Conservation (phyloP, 805 yeast species). For the Nakazawaea peltata region DNA sequence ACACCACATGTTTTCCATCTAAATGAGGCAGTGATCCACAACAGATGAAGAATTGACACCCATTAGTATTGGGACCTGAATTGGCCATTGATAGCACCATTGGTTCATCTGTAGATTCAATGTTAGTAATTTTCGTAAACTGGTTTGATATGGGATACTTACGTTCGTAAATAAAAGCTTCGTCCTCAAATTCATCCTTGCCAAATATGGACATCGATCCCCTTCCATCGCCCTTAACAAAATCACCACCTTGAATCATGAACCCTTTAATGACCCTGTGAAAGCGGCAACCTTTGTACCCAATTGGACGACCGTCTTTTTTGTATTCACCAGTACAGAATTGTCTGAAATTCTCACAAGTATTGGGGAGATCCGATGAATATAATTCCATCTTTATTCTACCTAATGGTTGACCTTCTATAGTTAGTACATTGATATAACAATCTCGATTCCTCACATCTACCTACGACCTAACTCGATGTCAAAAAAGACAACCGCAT, state of each 20-base stretch:
- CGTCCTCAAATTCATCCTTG: constrained; percentile 32
- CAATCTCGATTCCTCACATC: constrained; percentile 12
- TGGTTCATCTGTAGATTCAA: constrained; percentile 16
- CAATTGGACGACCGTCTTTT: constrained; percentile 30
- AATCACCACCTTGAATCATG: constrained; percentile 40
- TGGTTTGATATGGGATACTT: constrained; percentile 10
- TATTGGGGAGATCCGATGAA: constrained; percentile 31
- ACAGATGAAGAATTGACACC: constrained; percentile 38
- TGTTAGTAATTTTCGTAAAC: constrained; percentile 4
- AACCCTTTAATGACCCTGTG: constrained; percentile 36
- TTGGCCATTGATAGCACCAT: constrained; percentile 30
- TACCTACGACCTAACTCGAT: constrained; percentile 19
- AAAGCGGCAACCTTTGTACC: constrained; percentile 30
- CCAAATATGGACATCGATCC: constrained; percentile 37
- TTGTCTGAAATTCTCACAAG: constrained; percentile 44
- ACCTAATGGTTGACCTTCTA: constrained; percentile 23
- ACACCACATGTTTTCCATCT: constrained; percentile 41
- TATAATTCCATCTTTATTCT: constrained; percentile 37
- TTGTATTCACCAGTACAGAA: constrained; percentile 42
- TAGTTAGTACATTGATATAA: constrained; percentile 8
- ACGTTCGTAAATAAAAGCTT: constrained; percentile 27
- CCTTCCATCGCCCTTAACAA: constrained; percentile 33
- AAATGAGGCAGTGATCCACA: constrained; percentile 25
- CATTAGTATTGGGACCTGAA: constrained; percentile 36
- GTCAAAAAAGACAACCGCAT: constrained; percentile 34